Base-by-base conservation (phyloP, 257 asterid genomes). In the Cinchona pubescens region DNA sequence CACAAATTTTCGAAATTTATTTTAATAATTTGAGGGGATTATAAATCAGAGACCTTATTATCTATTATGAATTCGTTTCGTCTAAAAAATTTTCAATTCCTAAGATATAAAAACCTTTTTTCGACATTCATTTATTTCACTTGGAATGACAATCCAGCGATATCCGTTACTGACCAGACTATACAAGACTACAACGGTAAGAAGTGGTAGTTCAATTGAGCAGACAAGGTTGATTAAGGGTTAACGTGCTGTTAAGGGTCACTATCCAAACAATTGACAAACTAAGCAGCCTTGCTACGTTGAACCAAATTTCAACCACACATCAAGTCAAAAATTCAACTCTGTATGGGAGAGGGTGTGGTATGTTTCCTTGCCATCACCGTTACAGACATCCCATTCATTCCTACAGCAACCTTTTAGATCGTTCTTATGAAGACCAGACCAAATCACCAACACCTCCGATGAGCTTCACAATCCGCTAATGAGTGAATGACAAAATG, bases 211-310 rank as follows among this genome's bases (percentile, higher is more conserved):
- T 64, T 13, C 38, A 35, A 12, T 15, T 32, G 37, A n/a, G 51
- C 68, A 15, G 73, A 66, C 76, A 58, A 62, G 27, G 58, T 53
- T 55, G 53, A 60, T 62, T 78, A 49, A 81, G 81, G 82, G 87
- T 69, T 51, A 79, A 72, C 73, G 84, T 71, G 68, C 35, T n/a
- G n/a, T n/a, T n/a, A n/a, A n/a, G n/a, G 51, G 86, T 81, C 86
- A 67, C 79, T 16, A 46, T 78, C 81, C 51, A 35, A 37, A 30
- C 21, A 27, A 34, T 43, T 2, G 60, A 37, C 43, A 15, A 42
- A 56, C 5, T 12, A 67, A 42, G 7, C n/a, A n/a, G 10, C 72
- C 37, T 13, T 30, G 9, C 37, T 75, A 27, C 72, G 68, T n/a
- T 46, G 75, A 30, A 64, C 56, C 46, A 16, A 45, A 67, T 43